Base-by-base conservation (phyloP, 352 stramenopile species). In the Pythium chondricola region DNA sequence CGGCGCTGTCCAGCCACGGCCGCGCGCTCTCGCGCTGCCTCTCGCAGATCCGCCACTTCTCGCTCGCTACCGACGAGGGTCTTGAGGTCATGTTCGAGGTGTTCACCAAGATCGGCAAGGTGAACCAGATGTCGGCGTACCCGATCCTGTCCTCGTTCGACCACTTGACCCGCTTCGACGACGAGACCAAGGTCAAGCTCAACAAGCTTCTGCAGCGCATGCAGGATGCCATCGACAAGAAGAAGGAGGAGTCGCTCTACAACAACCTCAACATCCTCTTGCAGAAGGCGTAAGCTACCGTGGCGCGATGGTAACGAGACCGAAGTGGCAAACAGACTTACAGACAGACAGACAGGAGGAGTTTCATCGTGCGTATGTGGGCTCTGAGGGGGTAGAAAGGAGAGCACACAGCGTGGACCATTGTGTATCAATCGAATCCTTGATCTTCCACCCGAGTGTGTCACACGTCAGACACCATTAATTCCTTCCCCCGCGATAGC, bases 201-300 rank as follows among this genome's bases (percentile, higher is more conserved):
- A 53, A 74, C 31, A 55, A 51, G 25, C 64, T 68, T 9, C 56
- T 93, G 33, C 57, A 88, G 51, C 65, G 71, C 36, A 80, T 93
- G 72, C 81, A 89, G 33, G 67, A 80, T 48, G 66, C 71, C 35
- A 85, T 90, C 50, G 78, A 87, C 67, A 81, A 75, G 63, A 85
- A 85, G 56, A 83, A 82, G 52, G 71, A 89, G 38, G 75, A 89
- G 56, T 89, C 78, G 59, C 68, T 89, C 11, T 89, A 83, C 67
- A 89, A 87, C 65, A 80, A 90, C 58, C 74, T 93, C 20, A 89
- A 77, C 63, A 90, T 93, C 48, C 87, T 90, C 48, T 54, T 93
- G 16, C 73, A 87, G 61, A 90, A 93, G 64, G 77, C 74, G n/a
- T 78, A 83, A 61, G n/a, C n/a, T n/a, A n/a, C n/a, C n/a, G n/a